phyloP scores from a whole-genome alignment of 495 filamentous ascomycete genomes.

The Parachaetomium inaequale region DNA sequence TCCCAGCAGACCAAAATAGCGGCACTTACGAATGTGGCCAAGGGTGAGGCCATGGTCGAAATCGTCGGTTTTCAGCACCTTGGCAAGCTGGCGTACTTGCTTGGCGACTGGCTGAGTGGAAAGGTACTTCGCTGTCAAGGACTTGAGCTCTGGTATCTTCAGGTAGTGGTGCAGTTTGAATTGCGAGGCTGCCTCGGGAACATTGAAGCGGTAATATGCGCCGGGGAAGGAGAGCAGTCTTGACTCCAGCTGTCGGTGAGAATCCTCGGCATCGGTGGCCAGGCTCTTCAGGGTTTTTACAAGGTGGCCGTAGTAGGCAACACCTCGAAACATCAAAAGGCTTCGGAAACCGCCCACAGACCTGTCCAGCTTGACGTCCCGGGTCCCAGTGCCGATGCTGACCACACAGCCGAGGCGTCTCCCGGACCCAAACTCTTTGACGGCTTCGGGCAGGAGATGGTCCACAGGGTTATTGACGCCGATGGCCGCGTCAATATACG shows the following conservation, averaged over 20 bases:
- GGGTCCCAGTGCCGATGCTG: slow-evolving; percentile 20
- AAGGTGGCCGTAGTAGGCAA: not conserved
- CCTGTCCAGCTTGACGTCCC: slow-evolving; percentile 5
- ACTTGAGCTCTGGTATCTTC: slow-evolving; percentile 21
- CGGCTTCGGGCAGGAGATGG: slow-evolving; percentile 5
- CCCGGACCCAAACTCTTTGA: slow-evolving; percentile 1
- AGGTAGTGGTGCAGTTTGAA: slow-evolving; percentile 39
- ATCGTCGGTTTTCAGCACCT: not conserved
- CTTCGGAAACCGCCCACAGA: not conserved
- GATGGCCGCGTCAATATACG: slow-evolving; percentile 13
- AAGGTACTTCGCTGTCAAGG: slow-evolving; percentile 17
- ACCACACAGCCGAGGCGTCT: slow-evolving; percentile 13
- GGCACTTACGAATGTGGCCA: slow-evolving; percentile 11
- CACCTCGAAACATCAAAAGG: not conserved
- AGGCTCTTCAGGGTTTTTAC: slow-evolving; percentile 11
- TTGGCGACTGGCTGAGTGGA: not conserved
- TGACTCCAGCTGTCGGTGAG: not conserved
- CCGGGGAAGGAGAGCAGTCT: not conserved
- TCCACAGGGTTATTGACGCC: slow-evolving; percentile 18
- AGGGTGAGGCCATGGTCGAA: slow-evolving; percentile 16
- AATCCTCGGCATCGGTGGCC: slow-evolving; percentile 16
- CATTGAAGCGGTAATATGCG: slow-evolving; percentile 26
- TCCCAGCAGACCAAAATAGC: not conserved
- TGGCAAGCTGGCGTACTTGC: slow-evolving; percentile 6
- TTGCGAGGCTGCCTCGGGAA: slow-evolving; percentile 69